Percentiles rank a stretch among this genome's conserved stretches.
phyloP scores from a whole-genome alignment of 495 filamentous ascomycete species.

The Tuber calosporum region DNA sequence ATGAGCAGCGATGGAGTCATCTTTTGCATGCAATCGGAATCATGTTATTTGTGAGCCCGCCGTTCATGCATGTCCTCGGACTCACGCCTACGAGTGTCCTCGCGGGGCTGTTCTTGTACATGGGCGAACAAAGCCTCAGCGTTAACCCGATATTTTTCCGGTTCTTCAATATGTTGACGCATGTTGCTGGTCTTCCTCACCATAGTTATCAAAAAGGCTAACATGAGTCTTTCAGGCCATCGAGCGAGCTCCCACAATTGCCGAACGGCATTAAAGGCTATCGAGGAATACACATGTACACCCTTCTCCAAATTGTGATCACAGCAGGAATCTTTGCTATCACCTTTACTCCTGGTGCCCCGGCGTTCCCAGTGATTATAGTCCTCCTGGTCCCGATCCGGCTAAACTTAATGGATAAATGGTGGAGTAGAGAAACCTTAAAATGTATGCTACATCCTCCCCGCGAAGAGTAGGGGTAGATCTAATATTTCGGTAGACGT shows the following conservation, averaged over 20 bases:
- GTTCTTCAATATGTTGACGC: slow-evolving; percentile 57
- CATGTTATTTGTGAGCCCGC: slow-evolving; percentile 56
- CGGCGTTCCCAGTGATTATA: slow-evolving; percentile 61
- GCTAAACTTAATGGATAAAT: slow-evolving; percentile 56
- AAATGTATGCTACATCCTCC: slow-evolving; percentile 18
- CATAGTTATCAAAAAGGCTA: slow-evolving; percentile 4
- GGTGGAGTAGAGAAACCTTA: slow-evolving; percentile 57
- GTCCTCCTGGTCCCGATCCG: slow-evolving; percentile 60
- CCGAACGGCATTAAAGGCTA: slow-evolving; percentile 49
- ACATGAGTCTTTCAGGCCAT: slow-evolving; percentile 42
- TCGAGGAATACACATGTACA: slow-evolving; percentile 57
- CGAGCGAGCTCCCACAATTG: slow-evolving; percentile 56
- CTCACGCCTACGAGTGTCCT: slow-evolving; percentile 63
- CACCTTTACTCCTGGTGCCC: slow-evolving; percentile 58
- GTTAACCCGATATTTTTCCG: slow-evolving; percentile 62
- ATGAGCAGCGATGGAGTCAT: slow-evolving; percentile 64
- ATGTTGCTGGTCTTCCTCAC: background rate
- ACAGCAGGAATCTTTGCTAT: slow-evolving; percentile 59
- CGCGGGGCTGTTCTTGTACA: slow-evolving; percentile 64
- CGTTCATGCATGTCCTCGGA: slow-evolving; percentile 62
- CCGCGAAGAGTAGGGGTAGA: slow-evolving; percentile 2
- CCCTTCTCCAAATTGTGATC: slow-evolving; percentile 54
- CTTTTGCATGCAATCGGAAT: slow-evolving; percentile 59
- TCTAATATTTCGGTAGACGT: slow-evolving; percentile 49
- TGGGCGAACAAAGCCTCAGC: slow-evolving; percentile 64